A percentile compares a stretch with the other conserved stretches of the same genome.
Conservation (phyloP, 192 early-diverging fungal genomes). For the Spizellomyces punctatus region DNA sequence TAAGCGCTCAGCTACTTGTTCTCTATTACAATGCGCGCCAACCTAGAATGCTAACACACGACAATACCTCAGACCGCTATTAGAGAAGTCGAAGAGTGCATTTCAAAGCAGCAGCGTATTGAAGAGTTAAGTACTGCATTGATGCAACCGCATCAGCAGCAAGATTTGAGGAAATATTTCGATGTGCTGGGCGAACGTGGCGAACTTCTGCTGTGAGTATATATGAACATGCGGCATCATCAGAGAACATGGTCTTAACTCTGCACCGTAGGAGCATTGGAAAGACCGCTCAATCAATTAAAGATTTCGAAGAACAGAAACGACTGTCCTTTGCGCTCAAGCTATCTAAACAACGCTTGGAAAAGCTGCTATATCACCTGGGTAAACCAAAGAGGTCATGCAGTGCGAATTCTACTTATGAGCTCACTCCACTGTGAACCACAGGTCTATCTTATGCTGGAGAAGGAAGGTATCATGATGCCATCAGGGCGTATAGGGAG, state of each 20-base stretch:
- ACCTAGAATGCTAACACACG: too few relatives aligned
- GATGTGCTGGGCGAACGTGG: conserved; percentile 17
- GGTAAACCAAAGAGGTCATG: conserved; percentile 1
- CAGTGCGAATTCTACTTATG: not conserved
- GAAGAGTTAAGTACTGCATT: not conserved
- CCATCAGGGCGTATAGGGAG: conserved; percentile 15
- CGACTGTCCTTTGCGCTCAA: conserved; percentile 7
- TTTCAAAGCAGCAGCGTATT: conserved; percentile 17
- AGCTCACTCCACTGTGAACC: not conserved
- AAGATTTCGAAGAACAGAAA: conserved; percentile 22
- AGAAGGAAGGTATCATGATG: conserved; percentile 9
- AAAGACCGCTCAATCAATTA: not conserved
- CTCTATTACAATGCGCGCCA: too few relatives aligned
- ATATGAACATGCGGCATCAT: not conserved
- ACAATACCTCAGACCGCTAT: not conserved
- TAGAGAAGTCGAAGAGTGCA: conserved; percentile 9
- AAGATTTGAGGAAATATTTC: conserved; percentile 5
- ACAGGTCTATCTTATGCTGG: conserved; percentile 1
- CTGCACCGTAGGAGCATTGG: not conserved
- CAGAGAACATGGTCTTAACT: not conserved
- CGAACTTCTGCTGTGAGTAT: conserved; percentile 16
- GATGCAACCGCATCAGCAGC: too few relatives aligned
- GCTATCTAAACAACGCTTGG: conserved; percentile 13
- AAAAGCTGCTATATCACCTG: conserved; percentile 8
- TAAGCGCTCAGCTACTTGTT: too few relatives aligned